Conservation (phyloP, 1,139 yeast species). For the Scheffersomyces illinoinensis region DNA sequence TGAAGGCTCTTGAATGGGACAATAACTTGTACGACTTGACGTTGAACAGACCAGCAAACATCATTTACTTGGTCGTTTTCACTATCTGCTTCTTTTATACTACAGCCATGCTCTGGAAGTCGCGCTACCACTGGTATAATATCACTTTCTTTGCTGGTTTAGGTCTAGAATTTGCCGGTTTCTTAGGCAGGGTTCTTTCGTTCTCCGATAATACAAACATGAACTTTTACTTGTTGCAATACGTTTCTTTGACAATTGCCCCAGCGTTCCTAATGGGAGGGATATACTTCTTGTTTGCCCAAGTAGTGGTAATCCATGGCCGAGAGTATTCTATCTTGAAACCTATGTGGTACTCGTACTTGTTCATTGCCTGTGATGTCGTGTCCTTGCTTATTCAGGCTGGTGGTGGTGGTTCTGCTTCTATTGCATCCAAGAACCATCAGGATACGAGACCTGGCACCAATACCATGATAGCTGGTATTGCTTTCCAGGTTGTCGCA, state of each 20-base stretch:
- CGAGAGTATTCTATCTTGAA: conserved; percentile 57
- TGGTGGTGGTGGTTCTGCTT: conserved; percentile 78
- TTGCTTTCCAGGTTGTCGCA: conserved; percentile 73
- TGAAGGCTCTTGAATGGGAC: conserved; percentile 27
- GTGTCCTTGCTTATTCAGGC: conserved; percentile 76
- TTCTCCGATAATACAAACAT: conserved; percentile 41
- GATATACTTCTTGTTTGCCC: conserved; percentile 74
- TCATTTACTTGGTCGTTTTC: conserved; percentile 30
- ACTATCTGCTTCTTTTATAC: conserved; percentile 23
- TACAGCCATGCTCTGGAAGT: conserved; percentile 28
- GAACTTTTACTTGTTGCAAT: conserved; percentile 61
- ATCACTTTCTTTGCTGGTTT: conserved; percentile 60
- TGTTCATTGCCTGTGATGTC: conserved; percentile 68
- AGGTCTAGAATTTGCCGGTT: conserved; percentile 70
- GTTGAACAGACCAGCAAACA: conserved; percentile 30
- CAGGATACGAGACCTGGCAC: conserved; percentile 55
- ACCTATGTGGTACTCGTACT: conserved; percentile 75
- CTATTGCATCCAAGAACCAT: conserved; percentile 47
- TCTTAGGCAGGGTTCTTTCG: conserved; percentile 56
- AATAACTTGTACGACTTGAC: conserved; percentile 24
- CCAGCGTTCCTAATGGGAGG: conserved; percentile 94
- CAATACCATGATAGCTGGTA: conserved; percentile 79
- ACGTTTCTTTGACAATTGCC: conserved; percentile 70
- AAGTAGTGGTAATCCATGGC: conserved; percentile 71
- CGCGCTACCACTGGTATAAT: conserved; percentile 75